Evolutionary conservation across 139 green algal species (phyloP), one percentile per base, ranked within the genome.

Genomic region (Tetraselmis chui): DNA sequence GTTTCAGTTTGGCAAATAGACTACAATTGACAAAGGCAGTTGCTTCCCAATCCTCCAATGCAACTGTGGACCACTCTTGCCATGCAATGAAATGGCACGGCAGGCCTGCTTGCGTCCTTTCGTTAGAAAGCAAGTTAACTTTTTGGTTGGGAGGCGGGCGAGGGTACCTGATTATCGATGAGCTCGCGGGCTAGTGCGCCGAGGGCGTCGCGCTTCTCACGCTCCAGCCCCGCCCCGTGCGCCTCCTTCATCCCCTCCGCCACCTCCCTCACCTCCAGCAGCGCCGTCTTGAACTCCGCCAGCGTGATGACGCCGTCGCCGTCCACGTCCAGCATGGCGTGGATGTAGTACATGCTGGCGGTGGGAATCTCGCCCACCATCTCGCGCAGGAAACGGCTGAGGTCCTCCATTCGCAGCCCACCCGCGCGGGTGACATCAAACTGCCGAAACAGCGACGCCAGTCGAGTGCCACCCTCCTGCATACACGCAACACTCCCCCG

Each of bases 281-380:
- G 45, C 30, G 82, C 81, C 5, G 1, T 75, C 59, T 88, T 82
- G 77, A 90, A 81, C 82, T 90, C 86, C 24, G 84, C 77, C 27
- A 85, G 88, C 1, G 30, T 59, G 32, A 88, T 82, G 22, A 75
- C 25, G 76, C 84, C 84, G 30, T 87, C 82, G 18, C 82, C 84
- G 77, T 88, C 82, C 74, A 84, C 76, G 82, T 90, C 86, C 74
- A 90, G 79, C 77, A 90, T 83, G 0, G 83, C 79, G 84, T 88
- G 84, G 59, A 87, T 85, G 83, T 89, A 89, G 75, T 79, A 32
- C 58, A 89, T 79, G 58, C 87, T 82, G 28, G 86, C 79, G 1
- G 76, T 77, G 30, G 26, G 82, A 25, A 84, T 80, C 30, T 86
- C 82, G 0, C 77, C 79, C 77, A 88, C 22, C 75, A 83, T 74